Percentiles rank a stretch among this genome's conserved stretches.
Conservation (phyloP, 2,329 filamentous ascomycete species). For the Venturia asperata region DNA sequence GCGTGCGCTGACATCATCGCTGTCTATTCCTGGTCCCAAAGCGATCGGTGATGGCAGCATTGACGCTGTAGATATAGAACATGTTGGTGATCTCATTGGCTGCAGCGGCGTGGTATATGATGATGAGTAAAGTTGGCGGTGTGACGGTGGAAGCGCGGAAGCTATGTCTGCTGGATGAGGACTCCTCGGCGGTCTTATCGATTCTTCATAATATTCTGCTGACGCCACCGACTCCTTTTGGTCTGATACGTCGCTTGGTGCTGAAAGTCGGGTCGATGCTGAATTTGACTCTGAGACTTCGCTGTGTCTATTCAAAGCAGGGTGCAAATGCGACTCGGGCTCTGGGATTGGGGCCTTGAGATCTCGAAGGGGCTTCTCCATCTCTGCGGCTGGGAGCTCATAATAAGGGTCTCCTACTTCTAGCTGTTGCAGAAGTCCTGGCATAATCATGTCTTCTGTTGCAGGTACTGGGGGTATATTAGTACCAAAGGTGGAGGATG, state of each 20-base stretch:
- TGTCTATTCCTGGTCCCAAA: neutral
- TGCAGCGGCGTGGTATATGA: neutral
- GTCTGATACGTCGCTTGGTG: conserved; percentile 14
- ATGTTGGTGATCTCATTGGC: neutral
- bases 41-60: conserved; percentile 1
- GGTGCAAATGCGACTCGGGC: conserved; percentile 12
- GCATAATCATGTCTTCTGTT: neutral
- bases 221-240: conserved; percentile 10
- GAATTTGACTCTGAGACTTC: neutral
- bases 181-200: neutral
- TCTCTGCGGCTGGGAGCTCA: conserved; percentile 7
- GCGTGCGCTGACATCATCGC: neutral
- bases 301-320: conserved; percentile 2
- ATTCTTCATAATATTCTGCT: neutral
- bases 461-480: neutral
- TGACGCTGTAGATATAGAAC: neutral
- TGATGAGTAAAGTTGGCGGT: conserved; percentile 3
- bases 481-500: neutral
- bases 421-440: neutral
- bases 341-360: neutral
- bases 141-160: conserved; percentile 10
- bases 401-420: neutral
- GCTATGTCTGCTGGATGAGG: conserved; percentile 5
- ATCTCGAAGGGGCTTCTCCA: neutral
- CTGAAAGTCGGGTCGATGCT: conserved; percentile 1